Evolutionary conservation across 2,329 filamentous ascomycete genomes (phyloP), one percentile per base, ranked within the genome.

Genomic region (Aspergillus calidoustus): DNA sequence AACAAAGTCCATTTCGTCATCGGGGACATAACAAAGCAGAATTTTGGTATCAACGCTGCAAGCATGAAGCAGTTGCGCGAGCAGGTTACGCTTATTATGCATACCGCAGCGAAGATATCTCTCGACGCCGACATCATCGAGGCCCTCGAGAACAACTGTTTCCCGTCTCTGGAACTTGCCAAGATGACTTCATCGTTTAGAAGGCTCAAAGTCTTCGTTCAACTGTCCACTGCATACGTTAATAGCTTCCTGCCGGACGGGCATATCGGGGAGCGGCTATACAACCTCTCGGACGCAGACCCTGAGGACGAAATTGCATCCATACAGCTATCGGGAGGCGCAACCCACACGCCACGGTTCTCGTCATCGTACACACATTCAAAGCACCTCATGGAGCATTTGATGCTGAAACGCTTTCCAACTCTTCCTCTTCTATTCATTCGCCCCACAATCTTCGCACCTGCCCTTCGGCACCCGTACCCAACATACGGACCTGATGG

Each of bases 231-330:
- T 1, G 71, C 73, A 15, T 75, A 74, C 30, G 69, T 58, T 19
- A 75, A 73, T 43, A 75, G 72, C 25, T 74, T 74, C 51, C 62
- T 74, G 15, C 70, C 72, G 0, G 71, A 75, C 25, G 73, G 73
- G 7, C 58, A 70, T 7, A 68, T 75, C 0, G 57, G 66, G 9
- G 73, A 75, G 46, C 65, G 64, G n/a, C 43, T 67, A 34, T 73
- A 75, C 30, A 59, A 49, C 7, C 22, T 72, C 7, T 60, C 68
- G 1, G 65, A 69, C 7, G 61, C 66, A 17, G 69, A 73, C 41
- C 70, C 71, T 2, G 72, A 75, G 23, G 67, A 70, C 5, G 71
- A 73, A 44, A 55, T 75, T 0, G 65, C 66, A 17, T 68, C 68
- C 0, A 69, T 73, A 6, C 53, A 73, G 22, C 51, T 62, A 1